These are phyloP conservation scores for Aspergillus sp. DNA, from an alignment of 2,329 filamentous ascomycete genomes.

Conservation along the genomic window DNA sequence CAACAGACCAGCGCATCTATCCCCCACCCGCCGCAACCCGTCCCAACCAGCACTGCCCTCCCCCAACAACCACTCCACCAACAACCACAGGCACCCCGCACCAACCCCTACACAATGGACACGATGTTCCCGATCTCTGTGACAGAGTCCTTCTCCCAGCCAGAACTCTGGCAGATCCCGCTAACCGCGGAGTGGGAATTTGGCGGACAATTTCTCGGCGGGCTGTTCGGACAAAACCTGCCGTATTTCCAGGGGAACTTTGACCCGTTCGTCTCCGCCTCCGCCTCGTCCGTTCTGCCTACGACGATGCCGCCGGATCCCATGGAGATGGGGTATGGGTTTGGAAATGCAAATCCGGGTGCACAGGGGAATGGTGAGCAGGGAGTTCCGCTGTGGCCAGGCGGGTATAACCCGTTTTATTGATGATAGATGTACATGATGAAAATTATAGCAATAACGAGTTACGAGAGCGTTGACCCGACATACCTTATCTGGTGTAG, in stretches of 20 bases:
- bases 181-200: constrained; percentile 83
- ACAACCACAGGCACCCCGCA: not conserved
- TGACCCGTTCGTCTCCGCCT: too few species aligned
- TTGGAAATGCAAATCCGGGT: not conserved
- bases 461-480: not conserved
- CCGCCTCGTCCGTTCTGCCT: not conserved
- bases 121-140: constrained; percentile 22
- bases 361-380: not conserved
- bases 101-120: constrained; percentile 5
- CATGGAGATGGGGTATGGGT: constrained; percentile 6
- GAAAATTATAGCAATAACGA: not conserved
- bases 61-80: constrained; percentile 1
- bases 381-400: not conserved
- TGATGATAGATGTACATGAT: not conserved
- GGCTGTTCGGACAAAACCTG: constrained; percentile 18
- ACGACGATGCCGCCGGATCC: not conserved
- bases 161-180: constrained; percentile 83
- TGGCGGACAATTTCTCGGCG: constrained; percentile 23
- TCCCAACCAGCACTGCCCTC: not conserved
- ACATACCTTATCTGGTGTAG: too few species aligned
- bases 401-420: constrained; percentile 1
- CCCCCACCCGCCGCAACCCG: not conserved
- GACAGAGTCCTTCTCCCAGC: constrained; percentile 17
- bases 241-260: too few species aligned
- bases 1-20: not conserved